These are phyloP conservation scores for Acrocalymma vagum DNA, from an alignment of 2,329 filamentous ascomycete species.

Conservation along the genomic window DNA sequence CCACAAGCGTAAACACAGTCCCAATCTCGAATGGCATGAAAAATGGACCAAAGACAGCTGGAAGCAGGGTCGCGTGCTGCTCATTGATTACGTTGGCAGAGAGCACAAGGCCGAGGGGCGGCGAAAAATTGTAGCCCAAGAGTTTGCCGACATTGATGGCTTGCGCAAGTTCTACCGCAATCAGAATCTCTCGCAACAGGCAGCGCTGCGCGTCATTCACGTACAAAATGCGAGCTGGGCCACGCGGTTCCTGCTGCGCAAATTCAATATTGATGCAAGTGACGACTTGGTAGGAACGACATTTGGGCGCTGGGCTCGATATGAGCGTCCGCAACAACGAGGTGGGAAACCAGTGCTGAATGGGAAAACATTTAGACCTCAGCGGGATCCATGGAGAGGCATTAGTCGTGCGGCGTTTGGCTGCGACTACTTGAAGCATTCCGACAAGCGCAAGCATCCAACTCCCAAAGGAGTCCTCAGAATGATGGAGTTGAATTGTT, in stretches of 20 bases:
- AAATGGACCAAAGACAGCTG: conserved; percentile 47
- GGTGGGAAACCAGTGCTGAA: conserved; percentile 62
- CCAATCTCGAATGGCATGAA: conserved; percentile 47
- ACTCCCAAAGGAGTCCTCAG: conserved; percentile 41
- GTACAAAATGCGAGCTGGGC: conserved; percentile 64
- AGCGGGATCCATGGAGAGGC: conserved; percentile 61
- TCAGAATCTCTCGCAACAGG: conserved; percentile 41
- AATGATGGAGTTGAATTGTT: conserved; percentile 62
- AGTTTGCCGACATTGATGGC: conserved; percentile 55
- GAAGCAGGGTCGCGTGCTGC: conserved; percentile 56
- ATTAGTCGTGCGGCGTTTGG: conserved; percentile 60
- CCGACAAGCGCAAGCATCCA: conserved; percentile 34
- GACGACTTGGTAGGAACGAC: conserved; percentile 58
- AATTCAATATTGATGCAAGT: conserved; percentile 61
- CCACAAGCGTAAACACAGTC: conserved; percentile 42
- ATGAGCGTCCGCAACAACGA: conserved; percentile 56
- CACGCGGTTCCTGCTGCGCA: conserved; percentile 56
- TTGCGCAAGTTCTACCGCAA: conserved; percentile 56
- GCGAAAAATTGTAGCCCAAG: conserved; percentile 57
- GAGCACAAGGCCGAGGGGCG: conserved; percentile 48
- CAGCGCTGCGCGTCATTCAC: conserved; percentile 54
- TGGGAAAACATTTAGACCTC: conserved; percentile 60
- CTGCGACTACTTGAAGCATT: conserved; percentile 61
- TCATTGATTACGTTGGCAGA: conserved; percentile 59
- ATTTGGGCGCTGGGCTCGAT: conserved; percentile 60